Conservation (phyloP, 768 basidiomycete genomes). For the Termitomyces eurrhizus region DNA sequence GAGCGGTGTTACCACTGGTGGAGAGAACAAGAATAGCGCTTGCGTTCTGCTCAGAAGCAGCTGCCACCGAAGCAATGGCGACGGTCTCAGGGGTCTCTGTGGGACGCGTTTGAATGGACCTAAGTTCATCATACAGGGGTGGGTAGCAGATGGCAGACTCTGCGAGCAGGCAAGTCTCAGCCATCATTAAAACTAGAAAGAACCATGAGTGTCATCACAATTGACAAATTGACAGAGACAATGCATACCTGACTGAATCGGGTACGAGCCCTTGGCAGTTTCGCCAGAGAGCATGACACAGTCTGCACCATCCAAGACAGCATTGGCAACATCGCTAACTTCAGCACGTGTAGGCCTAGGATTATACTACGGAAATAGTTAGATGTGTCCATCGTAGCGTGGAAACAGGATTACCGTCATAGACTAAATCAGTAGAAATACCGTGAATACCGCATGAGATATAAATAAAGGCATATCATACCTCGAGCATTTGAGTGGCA, state of each 20-base stretch:
- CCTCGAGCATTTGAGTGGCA: conserved; percentile 99
- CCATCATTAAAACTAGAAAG: conserved; percentile 92
- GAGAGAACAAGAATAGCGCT: conserved; percentile 95
- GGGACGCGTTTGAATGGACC: conserved; percentile 74
- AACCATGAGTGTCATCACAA: background rate
- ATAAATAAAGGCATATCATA: conserved; percentile 24
- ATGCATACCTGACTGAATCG: conserved; percentile 82
- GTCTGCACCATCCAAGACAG: conserved; percentile 97
- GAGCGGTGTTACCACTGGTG: conserved; percentile 94
- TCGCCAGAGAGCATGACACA: conserved; percentile 99
- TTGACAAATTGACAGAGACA: background rate
- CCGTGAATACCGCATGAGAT: conserved; percentile 10
- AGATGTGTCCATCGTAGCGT: background rate
- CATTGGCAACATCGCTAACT: conserved; percentile 98
- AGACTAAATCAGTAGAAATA: conserved; percentile 46
- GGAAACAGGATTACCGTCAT: conserved; percentile 68
- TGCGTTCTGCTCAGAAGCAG: conserved; percentile 92
- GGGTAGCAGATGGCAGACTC: conserved; percentile 96
- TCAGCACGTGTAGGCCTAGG: conserved; percentile 98
- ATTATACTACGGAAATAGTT: conserved; percentile 67
- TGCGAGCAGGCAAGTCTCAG: conserved; percentile 96
- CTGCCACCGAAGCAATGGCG: conserved; percentile 93
- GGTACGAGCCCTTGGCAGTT: conserved; percentile 97
- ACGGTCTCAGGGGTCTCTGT: conserved; percentile 96
- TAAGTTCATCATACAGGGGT: conserved; percentile 88